Conservation (phyloP, 305 asterid genomes). For the Fraxinus angustifolia region DNA sequence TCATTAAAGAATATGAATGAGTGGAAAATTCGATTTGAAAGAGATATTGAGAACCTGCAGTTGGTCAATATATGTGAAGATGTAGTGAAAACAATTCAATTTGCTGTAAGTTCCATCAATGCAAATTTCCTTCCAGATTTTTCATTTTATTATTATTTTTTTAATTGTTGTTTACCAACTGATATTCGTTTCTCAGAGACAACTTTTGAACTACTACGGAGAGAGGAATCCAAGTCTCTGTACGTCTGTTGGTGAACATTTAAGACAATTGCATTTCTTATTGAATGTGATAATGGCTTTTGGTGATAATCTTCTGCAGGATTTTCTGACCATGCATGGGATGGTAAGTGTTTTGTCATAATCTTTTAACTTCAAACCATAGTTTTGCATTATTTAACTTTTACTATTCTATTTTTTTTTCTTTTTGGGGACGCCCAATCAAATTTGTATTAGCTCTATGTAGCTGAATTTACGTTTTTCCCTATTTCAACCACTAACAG, state of each 20-base stretch:
- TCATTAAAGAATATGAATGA: constrained; percentile 39
- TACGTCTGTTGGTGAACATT: constrained; percentile 39
- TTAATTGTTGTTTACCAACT: constrained; percentile 10
- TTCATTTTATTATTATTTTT: constrained; percentile 4
- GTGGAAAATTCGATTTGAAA: constrained; percentile 61
- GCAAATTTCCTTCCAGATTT: constrained; percentile 8
- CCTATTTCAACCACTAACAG: background rate
- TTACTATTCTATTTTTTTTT: background rate
- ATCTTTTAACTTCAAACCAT: background rate
- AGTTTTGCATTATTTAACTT: background rate
- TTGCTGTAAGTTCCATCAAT: constrained; percentile 53
- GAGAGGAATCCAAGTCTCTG: constrained; percentile 24
- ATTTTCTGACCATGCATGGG: constrained; percentile 60
- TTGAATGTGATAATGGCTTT: constrained; percentile 53
- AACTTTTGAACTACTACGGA: constrained; percentile 46
- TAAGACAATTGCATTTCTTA: constrained; percentile 45
- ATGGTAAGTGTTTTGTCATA: constrained; percentile 46
- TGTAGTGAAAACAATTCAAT: constrained; percentile 42
- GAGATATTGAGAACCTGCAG: constrained; percentile 49
- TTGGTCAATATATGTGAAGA: constrained; percentile 51
- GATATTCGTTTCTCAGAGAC: constrained; percentile 46
- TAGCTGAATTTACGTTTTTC: background rate
- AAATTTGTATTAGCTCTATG: background rate
- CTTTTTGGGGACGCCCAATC: background rate
- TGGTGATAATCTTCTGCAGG: constrained; percentile 66